Evolutionary conservation across 2,329 filamentous ascomycete genomes (phyloP).

Genomic region (Rachicladosporium sp.): DNA sequence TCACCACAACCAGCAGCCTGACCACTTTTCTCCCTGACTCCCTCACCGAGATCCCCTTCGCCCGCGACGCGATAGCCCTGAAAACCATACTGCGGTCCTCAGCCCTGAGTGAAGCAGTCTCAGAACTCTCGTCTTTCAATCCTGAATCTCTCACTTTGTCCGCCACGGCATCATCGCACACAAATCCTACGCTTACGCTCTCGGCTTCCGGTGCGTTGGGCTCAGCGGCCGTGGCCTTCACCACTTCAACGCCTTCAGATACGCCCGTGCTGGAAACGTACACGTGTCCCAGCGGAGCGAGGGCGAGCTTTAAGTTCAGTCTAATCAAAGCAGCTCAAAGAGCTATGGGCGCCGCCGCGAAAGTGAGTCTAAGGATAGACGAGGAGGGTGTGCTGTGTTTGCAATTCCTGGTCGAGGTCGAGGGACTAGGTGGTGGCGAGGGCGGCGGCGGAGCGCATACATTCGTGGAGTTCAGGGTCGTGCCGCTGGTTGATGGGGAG

Average conservation of each 20-base stretch:
- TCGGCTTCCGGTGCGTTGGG: slow-evolving; percentile 51
- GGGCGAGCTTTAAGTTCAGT: slow-evolving; percentile 73
- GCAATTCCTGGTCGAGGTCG: slow-evolving; percentile 91
- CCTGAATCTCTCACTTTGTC: slow-evolving; percentile 42
- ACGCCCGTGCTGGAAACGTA: slow-evolving; percentile 58
- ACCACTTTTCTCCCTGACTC: slow-evolving; percentile 55
- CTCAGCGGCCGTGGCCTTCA: slow-evolving; percentile 49
- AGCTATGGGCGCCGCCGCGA: slow-evolving; percentile 83
- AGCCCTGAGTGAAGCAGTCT: slow-evolving; percentile 58
- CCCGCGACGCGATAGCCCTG: slow-evolving; percentile 65
- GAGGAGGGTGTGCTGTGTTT: slow-evolving; percentile 80
- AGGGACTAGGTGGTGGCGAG: slow-evolving; percentile 24
- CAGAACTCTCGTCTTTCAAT: slow-evolving; percentile 55
- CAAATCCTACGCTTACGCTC: slow-evolving; percentile 51
- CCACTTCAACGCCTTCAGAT: slow-evolving; percentile 14
- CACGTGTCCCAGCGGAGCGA: slow-evolving; percentile 44
- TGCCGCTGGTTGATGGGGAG: slow-evolving; percentile 56
- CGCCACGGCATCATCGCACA: slow-evolving; percentile 25
- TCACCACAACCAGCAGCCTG: slow-evolving; percentile 81
- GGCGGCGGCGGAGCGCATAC: slow-evolving; percentile 36
- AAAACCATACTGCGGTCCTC: slow-evolving; percentile 88
- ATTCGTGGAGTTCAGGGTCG: slow-evolving; percentile 74
- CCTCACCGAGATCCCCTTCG: slow-evolving; percentile 72
- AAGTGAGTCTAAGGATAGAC: slow-evolving; percentile 84
- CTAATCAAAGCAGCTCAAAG: slow-evolving; percentile 74